Evolutionary conservation across 2,329 filamentous ascomycete species (phyloP), one percentile per base, ranked within the genome.

Genomic region (Aurifilum marmelostoma): DNA sequence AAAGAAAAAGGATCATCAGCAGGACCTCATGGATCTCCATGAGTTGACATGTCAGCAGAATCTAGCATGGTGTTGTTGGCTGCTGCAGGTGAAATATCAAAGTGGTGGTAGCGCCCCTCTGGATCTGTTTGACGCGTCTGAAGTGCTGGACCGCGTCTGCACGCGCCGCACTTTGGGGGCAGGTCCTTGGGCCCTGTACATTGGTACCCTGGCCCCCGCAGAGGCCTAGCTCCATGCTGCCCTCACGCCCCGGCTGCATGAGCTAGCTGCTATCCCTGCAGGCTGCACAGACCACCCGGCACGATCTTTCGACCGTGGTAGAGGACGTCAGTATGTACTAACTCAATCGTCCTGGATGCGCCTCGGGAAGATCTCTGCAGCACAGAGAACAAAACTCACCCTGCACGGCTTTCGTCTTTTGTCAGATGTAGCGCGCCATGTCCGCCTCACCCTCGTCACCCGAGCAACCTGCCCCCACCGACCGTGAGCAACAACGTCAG

Each of bases 111-210:
- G 34, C 37, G 37, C 61, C 60, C 63, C 54, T 50, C 63, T 47
- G 66, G 63, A 50, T 47, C 68, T 69, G 66, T 43, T 69, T 66
- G 65, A 71, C 69, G 69, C 69, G 69, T 71, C 43, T 21, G 66
- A 24, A 50, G 67, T 64, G 58, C 50, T 63, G 52, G 56, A 71
- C 60, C 69, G 69, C 67, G 69, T 69, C 64, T 61, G 64, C 54
- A 71, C 69, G 69, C 69, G 69, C 67, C 54, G 61, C 69, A 63
- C 54, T 27, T 27, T 62, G 37, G 37, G 37, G 37, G 24, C 8
- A 18, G 16, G 11, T 4, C 59, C n/a, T 21, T 43, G 37, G 34
- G 24, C n/a, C 37, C 39, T 62, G 59, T 27, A 39, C 56, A 11
- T 14, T 24, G 56, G 50, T 39, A 54, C 58, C 47, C 24, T 54